Conservation (phyloP, 306 rosid genomes). For the Inga laurina region DNA sequence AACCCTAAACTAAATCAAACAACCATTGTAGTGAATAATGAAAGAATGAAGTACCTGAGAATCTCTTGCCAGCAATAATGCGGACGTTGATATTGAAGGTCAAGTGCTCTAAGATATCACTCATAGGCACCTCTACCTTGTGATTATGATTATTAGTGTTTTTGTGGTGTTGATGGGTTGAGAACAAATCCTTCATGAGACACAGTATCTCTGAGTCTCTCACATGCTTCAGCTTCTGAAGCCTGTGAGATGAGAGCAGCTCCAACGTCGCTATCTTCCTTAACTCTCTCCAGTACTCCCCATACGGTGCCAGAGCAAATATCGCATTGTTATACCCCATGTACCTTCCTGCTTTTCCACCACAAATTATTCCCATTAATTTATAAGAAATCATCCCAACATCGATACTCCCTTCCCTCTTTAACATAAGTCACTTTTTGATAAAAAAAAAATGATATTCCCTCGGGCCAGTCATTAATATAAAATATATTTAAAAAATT, state of each 20-base stretch:
- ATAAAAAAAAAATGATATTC: too few relatives aligned
- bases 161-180: background rate
- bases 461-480: too few relatives aligned
- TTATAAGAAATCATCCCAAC: too few relatives aligned
- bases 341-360: conserved; percentile 29
- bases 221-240: conserved; percentile 45
- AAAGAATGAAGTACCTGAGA: background rate
- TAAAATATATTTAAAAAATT: too few relatives aligned
- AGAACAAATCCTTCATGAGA: conserved; percentile 44
- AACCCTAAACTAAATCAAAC: background rate
- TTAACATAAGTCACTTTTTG: too few relatives aligned
- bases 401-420: too few relatives aligned
- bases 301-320: conserved; percentile 58
- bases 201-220: conserved; percentile 39
- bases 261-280: conserved; percentile 48
- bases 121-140: conserved; percentile 30
- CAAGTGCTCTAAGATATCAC: conserved; percentile 46
- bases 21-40: background rate
- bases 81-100: conserved; percentile 50
- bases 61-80: conserved; percentile 60
- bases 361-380: too few relatives aligned
- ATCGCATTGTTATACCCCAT: conserved; percentile 51
- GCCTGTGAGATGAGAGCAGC: conserved; percentile 38
- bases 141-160: background rate
- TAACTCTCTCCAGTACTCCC: conserved; percentile 61